phyloP scores from a whole-genome alignment of 306 rosid species.

The Glycine tomentella region DNA sequence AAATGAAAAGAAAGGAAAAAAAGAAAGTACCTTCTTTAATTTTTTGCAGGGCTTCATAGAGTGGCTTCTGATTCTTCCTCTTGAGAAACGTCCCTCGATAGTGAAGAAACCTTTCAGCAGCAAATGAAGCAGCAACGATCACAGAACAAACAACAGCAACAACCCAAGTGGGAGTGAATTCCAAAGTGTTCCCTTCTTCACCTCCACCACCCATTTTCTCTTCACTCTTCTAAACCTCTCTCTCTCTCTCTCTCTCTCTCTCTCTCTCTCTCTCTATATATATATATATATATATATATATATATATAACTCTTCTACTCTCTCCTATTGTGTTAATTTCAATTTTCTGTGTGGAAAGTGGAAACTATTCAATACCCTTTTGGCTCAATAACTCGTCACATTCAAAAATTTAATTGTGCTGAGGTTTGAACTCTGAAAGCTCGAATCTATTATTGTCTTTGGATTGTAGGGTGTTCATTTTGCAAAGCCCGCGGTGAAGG shows the following conservation, averaged over 20 bases:
- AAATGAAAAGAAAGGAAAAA: background rate
- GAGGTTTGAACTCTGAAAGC: too few species aligned
- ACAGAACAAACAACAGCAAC: slow-evolving; percentile 76
- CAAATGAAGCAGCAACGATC: slow-evolving; percentile 70
- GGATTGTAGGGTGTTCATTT: background rate
- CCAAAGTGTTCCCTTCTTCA: slow-evolving; percentile 49
- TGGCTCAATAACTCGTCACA: background rate
- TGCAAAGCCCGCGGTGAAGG: background rate
- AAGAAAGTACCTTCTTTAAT: slow-evolving; percentile 70
- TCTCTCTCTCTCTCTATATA: too few species aligned
- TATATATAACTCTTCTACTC: background rate
- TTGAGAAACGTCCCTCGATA: slow-evolving; percentile 59
- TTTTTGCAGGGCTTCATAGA: slow-evolving; percentile 74
- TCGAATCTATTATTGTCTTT: background rate
- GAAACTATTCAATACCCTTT: background rate
- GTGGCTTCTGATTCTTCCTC: slow-evolving; percentile 76
- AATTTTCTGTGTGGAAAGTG: background rate
- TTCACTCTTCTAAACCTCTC: background rate
- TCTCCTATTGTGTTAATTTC: background rate
- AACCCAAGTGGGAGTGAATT: slow-evolving; percentile 88
- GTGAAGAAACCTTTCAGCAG: slow-evolving; percentile 70
- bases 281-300: too few species aligned
- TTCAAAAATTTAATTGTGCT: slow-evolving; percentile 12
- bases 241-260: too few species aligned
- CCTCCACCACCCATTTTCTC: slow-evolving; percentile 57